Evolutionary conservation across 163 green algal species (phyloP).

Genomic region (Chlamydomonas reinhardtii): DNA sequence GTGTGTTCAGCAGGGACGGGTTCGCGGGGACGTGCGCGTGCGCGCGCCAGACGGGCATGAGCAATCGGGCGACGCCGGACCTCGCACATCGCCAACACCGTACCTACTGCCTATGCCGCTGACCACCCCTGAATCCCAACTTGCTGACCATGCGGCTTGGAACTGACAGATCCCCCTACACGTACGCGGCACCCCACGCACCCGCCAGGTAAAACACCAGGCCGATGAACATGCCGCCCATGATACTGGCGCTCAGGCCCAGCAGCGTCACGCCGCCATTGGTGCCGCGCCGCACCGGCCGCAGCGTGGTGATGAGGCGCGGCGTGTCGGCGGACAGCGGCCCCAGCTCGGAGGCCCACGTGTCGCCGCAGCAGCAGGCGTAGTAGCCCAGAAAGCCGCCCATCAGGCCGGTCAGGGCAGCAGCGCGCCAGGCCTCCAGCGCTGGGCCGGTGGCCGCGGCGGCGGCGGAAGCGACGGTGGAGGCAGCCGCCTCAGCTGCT

Average conservation of each 20-base stretch:
- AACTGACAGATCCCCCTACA: no score
- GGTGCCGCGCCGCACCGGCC: constrained; percentile 83
- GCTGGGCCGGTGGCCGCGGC: not conserved
- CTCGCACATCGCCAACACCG: no score
- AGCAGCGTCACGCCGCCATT: constrained; percentile 89
- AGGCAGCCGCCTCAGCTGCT: not conserved
- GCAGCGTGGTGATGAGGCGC: constrained; percentile 87
- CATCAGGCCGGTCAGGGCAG: constrained; percentile 61
- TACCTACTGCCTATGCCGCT: no score
- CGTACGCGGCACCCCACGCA: no score
- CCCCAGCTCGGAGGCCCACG: constrained; percentile 92
- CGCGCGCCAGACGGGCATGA: no score
- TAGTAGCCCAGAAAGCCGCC: constrained; percentile 88
- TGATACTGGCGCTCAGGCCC: constrained; percentile 81
- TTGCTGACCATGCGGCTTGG: no score
- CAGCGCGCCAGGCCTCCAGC: constrained; percentile 65
- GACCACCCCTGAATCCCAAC: no score
- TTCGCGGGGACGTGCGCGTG: no score
- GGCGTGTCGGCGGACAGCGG: constrained; percentile 83
- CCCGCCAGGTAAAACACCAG: constrained; percentile 78
- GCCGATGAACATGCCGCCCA: constrained; percentile 89
- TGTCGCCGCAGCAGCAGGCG: constrained; percentile 95
- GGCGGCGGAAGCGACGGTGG: constrained; percentile 2
- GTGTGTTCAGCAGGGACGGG: not conserved
- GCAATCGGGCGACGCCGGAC: no score